These are phyloP conservation scores for Lunularia cruciata DNA, from an alignment of 225 moss, liverwort and hornwort species.

Conservation along the genomic window DNA sequence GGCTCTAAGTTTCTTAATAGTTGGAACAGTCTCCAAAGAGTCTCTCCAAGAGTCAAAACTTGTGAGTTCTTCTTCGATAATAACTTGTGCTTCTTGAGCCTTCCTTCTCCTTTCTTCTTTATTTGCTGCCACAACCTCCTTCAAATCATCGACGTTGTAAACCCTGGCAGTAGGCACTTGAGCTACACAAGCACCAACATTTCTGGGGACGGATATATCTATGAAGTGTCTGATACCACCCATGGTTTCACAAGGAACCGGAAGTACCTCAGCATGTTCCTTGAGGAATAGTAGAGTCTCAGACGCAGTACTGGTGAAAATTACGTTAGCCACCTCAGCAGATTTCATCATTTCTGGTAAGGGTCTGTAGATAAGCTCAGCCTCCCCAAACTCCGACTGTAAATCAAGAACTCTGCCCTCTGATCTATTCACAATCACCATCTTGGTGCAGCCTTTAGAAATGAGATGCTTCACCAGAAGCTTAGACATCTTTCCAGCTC, in stretches of 20 bases:
- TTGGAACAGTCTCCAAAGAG: conserved; percentile 88
- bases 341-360: conserved; percentile 68
- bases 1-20: conserved; percentile 80
- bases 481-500: conserved; percentile 95
- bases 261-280: conserved; percentile 56
- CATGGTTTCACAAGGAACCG: conserved; percentile 49
- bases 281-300: conserved; percentile 69
- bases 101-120: conserved; percentile 81
- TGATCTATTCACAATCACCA: conserved; percentile 76
- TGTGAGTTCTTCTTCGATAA: conserved; percentile 80
- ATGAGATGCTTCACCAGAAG: conserved; percentile 85
- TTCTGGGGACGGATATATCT: conserved; percentile 84
- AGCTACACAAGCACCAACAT: conserved; percentile 69
- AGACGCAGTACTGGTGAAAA: conserved; percentile 86
- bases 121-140: conserved; percentile 89
- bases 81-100: conserved; percentile 75
- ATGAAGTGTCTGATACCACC: conserved; percentile 74
- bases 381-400: conserved; percentile 63
- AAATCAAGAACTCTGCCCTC: conserved; percentile 66
- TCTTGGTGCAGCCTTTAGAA: conserved; percentile 73
- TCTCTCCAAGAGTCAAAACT: conserved; percentile 92
- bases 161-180: conserved; percentile 65
- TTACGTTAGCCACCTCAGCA: conserved; percentile 67
- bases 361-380: conserved; percentile 54
- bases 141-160: conserved; percentile 89